Evolutionary conservation across 306 rosid genomes (phyloP).

Genomic region (Benincasa hispida): DNA sequence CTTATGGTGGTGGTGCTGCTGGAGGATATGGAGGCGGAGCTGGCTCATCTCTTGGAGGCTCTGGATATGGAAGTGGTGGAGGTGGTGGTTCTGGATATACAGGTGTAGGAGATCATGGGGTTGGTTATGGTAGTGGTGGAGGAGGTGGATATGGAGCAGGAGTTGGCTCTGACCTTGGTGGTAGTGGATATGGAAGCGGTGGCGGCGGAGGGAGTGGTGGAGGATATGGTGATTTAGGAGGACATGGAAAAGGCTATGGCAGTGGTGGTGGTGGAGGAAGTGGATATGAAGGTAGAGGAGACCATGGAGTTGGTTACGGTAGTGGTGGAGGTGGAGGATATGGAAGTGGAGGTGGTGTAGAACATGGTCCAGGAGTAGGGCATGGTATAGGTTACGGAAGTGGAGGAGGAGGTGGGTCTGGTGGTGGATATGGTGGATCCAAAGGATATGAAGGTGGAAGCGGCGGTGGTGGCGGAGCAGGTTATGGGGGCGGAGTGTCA

Average conservation of each 20-base stretch:
- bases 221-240: neutral
- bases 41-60: slow-evolving; percentile 21
- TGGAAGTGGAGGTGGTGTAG: slow-evolving; percentile 11
- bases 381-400: slow-evolving; percentile 10
- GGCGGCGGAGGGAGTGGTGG: neutral
- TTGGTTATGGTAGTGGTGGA: slow-evolving; percentile 1
- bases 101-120: no score
- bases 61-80: slow-evolving; percentile 18
- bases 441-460: slow-evolving; percentile 18
- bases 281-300: slow-evolving; percentile 19
- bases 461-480: slow-evolving; percentile 31
- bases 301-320: slow-evolving; percentile 12
- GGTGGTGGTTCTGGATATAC: neutral
- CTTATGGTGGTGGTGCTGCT: neutral
- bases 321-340: slow-evolving; percentile 28
- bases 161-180: slow-evolving; percentile 20
- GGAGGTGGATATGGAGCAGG: slow-evolving; percentile 19
- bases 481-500: slow-evolving; percentile 19
- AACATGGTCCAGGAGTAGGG: neutral
- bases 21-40: slow-evolving; percentile 23
- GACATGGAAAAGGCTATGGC: neutral
- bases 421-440: slow-evolving; percentile 24
- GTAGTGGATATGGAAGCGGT: slow-evolving; percentile 23
- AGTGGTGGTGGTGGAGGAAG: slow-evolving; percentile 11
- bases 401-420: slow-evolving; percentile 10